These are phyloP conservation scores for Talaromyces sp. DNA, from an alignment of 2,329 filamentous ascomycete genomes.

Conservation along the genomic window DNA sequence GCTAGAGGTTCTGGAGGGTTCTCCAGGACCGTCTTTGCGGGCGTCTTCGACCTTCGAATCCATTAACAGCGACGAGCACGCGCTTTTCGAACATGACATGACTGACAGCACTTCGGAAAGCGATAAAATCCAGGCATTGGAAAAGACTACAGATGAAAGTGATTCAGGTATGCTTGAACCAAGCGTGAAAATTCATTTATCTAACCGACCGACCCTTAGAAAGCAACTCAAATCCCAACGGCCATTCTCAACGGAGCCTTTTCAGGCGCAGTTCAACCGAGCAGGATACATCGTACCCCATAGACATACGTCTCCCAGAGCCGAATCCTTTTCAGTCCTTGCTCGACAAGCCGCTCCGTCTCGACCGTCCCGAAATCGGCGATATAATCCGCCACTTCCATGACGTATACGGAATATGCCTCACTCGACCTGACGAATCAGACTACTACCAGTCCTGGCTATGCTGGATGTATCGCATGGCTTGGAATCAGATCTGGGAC, in stretches of 20 bases:
- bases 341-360: neutral
- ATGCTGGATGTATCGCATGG: slow-evolving; percentile 5
- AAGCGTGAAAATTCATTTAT: neutral
- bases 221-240: neutral
- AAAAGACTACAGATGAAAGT: neutral
- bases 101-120: neutral
- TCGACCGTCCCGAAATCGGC: slow-evolving; percentile 1
- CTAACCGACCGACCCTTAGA: neutral
- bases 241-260: neutral
- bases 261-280: neutral
- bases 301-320: neutral
- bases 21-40: slow-evolving; percentile 2
- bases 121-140: neutral
- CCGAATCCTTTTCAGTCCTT: neutral
- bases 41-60: neutral
- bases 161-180: neutral
- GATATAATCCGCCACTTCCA: slow-evolving; percentile 1
- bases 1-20: slow-evolving; percentile 4
- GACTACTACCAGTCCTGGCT: slow-evolving; percentile 2
- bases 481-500: neutral
- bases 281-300: neutral
- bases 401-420: neutral
- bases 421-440: neutral
- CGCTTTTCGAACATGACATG: neutral
- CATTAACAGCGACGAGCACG: neutral